phyloP scores from a whole-genome alignment of 2,329 filamentous ascomycete genomes.

The Scytalidium sp. region DNA sequence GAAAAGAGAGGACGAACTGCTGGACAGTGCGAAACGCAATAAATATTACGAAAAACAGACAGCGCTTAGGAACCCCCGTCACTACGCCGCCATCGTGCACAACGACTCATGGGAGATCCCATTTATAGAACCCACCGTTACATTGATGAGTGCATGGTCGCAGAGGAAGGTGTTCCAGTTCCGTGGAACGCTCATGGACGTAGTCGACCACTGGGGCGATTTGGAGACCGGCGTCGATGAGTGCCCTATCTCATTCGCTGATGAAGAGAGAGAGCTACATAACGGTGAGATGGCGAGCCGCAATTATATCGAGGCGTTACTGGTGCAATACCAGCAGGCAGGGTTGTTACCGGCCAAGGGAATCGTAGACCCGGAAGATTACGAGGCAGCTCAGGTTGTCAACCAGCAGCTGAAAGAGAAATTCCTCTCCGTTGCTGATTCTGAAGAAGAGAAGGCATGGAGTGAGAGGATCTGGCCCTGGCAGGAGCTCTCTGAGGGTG shows the following conservation, averaged over 20 bases:
- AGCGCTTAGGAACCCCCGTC: background rate
- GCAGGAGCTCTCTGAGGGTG: too few species aligned
- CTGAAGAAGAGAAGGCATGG: background rate
- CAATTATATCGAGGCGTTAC: background rate
- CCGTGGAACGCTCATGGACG: background rate
- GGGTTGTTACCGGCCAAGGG: background rate
- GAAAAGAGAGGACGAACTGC: conserved; percentile 36
- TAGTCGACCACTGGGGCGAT: background rate
- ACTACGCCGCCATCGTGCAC: too few species aligned
- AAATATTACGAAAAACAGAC: background rate
- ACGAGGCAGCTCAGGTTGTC: background rate
- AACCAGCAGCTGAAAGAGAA: background rate
- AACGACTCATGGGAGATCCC: too few species aligned
- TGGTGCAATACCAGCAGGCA: background rate
- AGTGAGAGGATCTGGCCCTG: background rate
- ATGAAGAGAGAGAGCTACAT: background rate
- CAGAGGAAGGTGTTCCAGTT: background rate
- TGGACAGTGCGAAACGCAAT: background rate
- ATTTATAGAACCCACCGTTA: conserved; percentile 65
- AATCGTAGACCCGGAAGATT: background rate
- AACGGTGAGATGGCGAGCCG: background rate
- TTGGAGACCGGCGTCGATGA: background rate
- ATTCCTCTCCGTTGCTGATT: background rate
- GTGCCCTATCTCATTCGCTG: background rate
- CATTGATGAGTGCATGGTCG: conserved; percentile 69